Evolutionary conservation across 768 basidiomycete species (phyloP).

Genomic region (Leccinum disarticulatum): DNA sequence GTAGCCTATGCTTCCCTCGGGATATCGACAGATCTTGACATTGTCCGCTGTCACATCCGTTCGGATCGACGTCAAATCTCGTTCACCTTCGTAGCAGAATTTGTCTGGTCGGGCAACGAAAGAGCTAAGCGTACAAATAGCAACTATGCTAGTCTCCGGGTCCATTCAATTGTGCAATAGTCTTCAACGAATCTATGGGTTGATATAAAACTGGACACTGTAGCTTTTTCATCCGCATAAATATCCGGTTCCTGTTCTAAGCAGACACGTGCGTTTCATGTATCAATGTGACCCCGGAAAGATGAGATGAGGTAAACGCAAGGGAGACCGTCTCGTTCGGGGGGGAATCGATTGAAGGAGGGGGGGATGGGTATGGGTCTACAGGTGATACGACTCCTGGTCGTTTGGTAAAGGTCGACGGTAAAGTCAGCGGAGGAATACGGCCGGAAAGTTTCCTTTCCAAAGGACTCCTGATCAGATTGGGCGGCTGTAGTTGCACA

Average conservation of each 20-base stretch:
- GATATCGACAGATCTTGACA: background rate
- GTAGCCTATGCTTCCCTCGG: background rate
- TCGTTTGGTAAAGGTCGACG: constrained; percentile 26
- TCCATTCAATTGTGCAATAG: background rate
- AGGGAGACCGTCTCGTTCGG: constrained; percentile 15
- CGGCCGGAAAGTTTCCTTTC: constrained; percentile 18
- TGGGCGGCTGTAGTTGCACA: constrained; percentile 2
- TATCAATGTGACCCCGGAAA: constrained; percentile 3
- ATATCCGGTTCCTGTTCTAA: constrained; percentile 24
- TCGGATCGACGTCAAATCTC: background rate
- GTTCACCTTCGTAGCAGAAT: background rate
- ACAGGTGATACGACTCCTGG: constrained; percentile 27
- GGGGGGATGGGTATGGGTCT: constrained; percentile 53
- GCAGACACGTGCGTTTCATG: constrained; percentile 17
- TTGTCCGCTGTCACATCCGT: background rate
- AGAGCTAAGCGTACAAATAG: background rate
- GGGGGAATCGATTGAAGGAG: constrained; percentile 34
- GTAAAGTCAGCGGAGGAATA: constrained; percentile 19
- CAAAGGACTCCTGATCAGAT: constrained; percentile 8
- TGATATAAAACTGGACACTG: constrained; percentile 1
- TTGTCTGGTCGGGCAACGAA: background rate
- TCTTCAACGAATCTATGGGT: constrained; percentile 1
- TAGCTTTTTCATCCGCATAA: constrained; percentile 18
- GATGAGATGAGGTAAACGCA: constrained; percentile 8
- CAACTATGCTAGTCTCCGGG: background rate